These are phyloP conservation scores for Wickerhamia fluorescens DNA, from an alignment of 805 yeast genomes.

Conservation along the genomic window DNA sequence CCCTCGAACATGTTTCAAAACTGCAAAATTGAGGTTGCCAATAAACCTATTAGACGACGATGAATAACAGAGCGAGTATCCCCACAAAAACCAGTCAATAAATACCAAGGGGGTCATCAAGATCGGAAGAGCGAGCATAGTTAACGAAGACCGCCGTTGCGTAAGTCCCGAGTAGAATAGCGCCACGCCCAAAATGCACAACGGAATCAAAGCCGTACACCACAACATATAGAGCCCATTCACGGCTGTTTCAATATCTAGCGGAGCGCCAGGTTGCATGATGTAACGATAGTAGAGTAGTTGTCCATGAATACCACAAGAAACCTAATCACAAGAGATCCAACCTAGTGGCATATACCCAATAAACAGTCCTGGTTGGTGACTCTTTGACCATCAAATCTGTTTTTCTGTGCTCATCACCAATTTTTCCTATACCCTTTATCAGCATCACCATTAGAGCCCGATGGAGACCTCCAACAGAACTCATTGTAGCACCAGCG, in stretches of 20 bases:
- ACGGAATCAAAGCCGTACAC: slow-evolving; percentile 26
- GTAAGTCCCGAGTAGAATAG: slow-evolving; percentile 38
- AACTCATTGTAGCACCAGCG: slow-evolving; percentile 11
- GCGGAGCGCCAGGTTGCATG: too few relatives aligned
- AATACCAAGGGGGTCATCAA: slow-evolving; percentile 24
- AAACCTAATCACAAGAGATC: too few relatives aligned
- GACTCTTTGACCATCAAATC: slow-evolving; percentile 1
- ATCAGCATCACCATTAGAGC: too few relatives aligned
- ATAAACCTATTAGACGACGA: slow-evolving; percentile 27
- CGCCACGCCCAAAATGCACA: slow-evolving; percentile 29
- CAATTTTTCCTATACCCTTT: too few relatives aligned
- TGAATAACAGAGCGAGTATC: slow-evolving; percentile 36
- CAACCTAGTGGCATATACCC: too few relatives aligned
- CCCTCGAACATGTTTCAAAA: slow-evolving; percentile 17
- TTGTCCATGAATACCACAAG: slow-evolving; percentile 1
- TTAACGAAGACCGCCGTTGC: slow-evolving; percentile 34
- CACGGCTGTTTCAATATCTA: slow-evolving; percentile 6
- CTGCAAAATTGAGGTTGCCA: slow-evolving; percentile 9
- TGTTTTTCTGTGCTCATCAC: not conserved
- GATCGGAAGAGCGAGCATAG: slow-evolving; percentile 32
- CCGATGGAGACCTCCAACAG: too few relatives aligned
- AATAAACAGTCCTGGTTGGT: too few relatives aligned
- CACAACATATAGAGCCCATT: slow-evolving; percentile 29
- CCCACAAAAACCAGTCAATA: slow-evolving; percentile 40
- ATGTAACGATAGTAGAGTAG: not conserved